Evolutionary conservation across 2,329 filamentous ascomycete genomes (phyloP).

Genomic region (Bipolaris zeicola): DNA sequence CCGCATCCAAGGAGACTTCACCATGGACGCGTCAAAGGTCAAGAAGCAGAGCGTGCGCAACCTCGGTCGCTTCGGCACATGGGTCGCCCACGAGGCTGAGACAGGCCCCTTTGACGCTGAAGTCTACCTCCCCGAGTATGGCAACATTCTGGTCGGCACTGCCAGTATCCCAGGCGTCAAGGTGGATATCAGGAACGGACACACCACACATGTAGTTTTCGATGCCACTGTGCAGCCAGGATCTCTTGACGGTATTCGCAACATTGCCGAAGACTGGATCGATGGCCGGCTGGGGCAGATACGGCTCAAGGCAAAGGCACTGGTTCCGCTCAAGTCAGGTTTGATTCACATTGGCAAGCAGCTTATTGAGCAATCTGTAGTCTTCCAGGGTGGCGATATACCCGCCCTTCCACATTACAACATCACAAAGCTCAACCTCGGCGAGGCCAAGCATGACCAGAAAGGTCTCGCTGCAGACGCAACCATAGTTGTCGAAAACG

Average conservation of each 20-base stretch:
- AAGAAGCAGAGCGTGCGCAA: slow-evolving; percentile 71
- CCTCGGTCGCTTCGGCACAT: slow-evolving; percentile 78
- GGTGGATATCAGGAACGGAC: slow-evolving; percentile 77
- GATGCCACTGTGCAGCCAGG: slow-evolving; percentile 77
- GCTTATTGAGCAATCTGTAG: slow-evolving; percentile 71
- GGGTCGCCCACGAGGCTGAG: slow-evolving; percentile 77
- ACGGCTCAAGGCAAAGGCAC: slow-evolving; percentile 73
- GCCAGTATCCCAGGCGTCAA: slow-evolving; percentile 76
- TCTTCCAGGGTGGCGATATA: slow-evolving; percentile 76
- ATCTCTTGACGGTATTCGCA: slow-evolving; percentile 75
- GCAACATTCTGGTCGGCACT: slow-evolving; percentile 75
- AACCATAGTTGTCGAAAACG: slow-evolving; percentile 72
- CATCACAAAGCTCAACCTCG: slow-evolving; percentile 78
- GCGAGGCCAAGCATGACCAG: slow-evolving; percentile 66
- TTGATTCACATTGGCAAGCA: slow-evolving; percentile 80
- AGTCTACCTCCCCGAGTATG: slow-evolving; percentile 83
- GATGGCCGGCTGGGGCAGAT: slow-evolving; percentile 75
- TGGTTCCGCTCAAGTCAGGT: slow-evolving; percentile 77
- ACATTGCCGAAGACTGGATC: slow-evolving; percentile 86
- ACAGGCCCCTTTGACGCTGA: slow-evolving; percentile 73
- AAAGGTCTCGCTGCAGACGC: slow-evolving; percentile 80
- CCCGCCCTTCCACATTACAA: slow-evolving; percentile 81
- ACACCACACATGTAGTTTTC: slow-evolving; percentile 78
- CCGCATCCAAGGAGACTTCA: slow-evolving; percentile 80
- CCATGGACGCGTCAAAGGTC: slow-evolving; percentile 78